Evolutionary conservation across 306 rosid species (phyloP), one percentile per base, ranked within the genome.

Genomic region (Glycine tomentella): DNA sequence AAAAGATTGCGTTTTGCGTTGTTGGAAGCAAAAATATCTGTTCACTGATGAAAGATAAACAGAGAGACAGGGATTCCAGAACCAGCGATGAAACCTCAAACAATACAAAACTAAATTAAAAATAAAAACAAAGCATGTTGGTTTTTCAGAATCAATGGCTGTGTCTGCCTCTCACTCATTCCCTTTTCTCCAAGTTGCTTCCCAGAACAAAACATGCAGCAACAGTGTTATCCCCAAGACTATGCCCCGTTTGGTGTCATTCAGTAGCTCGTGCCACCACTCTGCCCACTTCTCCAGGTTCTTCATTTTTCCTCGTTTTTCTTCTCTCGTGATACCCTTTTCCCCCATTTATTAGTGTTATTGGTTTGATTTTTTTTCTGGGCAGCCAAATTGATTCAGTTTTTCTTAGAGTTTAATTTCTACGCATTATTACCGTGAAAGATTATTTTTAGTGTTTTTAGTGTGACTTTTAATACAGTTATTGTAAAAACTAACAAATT

Each of bases 101-200:
- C 4, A 3, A 2, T 69, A 17, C 5, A 57, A 14, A 49, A 66
- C 31, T 31, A 61, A 15, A 74, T 40, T 66, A n/a, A 4, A 67
- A 10, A 69, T 10, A 0, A 8, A 15, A 20, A 72, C 31, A 66
- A 31, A 81, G 36, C 31, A 88, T 88, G 91, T 12, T 82, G 59
- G 56, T 61, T 69, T 20, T 36, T 75, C 79, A 63, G 64, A 63
- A 33, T 33, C 87, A 59, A 25, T 48, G 74, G 80, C 66, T 78
- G 20, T 82, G 13, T 80, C 84, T 69, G 69, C 82, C 87, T 80
- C 83, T 82, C 61, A 15, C 50, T 58, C 75, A 67, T 31, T 58
- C 83, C 77, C 55, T 88, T 8, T 72, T 80, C 82, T 76, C 88
- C 88, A 79, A 67, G 36, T 74, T 65, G 72, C 72, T 75, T 57